phyloP scores from a whole-genome alignment of 2,329 filamentous ascomycete genomes.

The Shiraia sp. region DNA sequence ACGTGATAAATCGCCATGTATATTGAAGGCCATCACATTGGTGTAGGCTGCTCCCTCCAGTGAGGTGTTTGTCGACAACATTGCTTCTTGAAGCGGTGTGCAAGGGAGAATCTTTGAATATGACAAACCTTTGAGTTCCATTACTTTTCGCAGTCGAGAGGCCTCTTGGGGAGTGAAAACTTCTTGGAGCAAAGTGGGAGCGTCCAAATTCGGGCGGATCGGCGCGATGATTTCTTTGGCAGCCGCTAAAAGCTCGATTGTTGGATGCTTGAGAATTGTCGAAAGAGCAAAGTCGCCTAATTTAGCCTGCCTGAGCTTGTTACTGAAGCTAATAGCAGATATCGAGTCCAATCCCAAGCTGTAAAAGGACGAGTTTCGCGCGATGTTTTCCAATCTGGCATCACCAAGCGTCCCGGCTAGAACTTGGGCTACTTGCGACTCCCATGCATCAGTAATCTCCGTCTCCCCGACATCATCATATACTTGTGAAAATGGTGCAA shows the following conservation, averaged over 20 bases:
- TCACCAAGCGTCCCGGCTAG: conserved; percentile 58
- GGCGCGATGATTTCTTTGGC: neutral
- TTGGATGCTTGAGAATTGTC: conserved; percentile 68
- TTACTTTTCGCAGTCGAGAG: conserved; percentile 16
- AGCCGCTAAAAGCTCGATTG: conserved; percentile 62
- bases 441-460: conserved; percentile 56
- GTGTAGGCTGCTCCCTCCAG: conserved; percentile 62
- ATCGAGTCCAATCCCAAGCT: conserved; percentile 83
- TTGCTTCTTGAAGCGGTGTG: conserved; percentile 84
- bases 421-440: conserved; percentile 59
- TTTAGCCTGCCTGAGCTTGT: conserved; percentile 55
- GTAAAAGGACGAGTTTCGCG: conserved; percentile 72
- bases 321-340: conserved; percentile 73
- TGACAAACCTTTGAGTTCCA: conserved; percentile 18
- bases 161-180: conserved; percentile 19
- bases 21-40: conserved; percentile 70
- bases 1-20: conserved; percentile 55
- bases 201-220: neutral
- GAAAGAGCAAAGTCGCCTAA: conserved; percentile 65
- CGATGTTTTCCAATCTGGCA: conserved; percentile 51
- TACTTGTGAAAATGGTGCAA: conserved; percentile 45
- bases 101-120: conserved; percentile 72
- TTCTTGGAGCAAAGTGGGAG: conserved; percentile 1
- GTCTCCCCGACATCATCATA: conserved; percentile 41
- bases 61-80: conserved; percentile 66